Base-by-base conservation (phyloP, 768 basidiomycete genomes). In the Psilocybe cyanescens region DNA sequence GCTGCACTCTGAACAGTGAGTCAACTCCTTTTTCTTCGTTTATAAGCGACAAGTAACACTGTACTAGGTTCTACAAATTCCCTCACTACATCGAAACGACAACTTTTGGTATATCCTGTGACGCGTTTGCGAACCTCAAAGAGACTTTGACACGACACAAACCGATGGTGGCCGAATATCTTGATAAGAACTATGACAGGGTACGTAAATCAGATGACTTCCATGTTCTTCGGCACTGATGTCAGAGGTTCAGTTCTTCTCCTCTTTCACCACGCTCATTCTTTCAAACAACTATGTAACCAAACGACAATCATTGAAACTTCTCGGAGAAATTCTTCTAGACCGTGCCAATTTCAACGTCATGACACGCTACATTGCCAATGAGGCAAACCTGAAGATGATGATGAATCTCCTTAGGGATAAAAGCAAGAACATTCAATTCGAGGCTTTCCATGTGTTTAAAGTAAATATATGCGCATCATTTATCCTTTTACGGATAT, bases 401-500 rank as follows among this genome's bases (percentile, higher is more conserved):
- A 97, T 99, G 94, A 99, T 99, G 97, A 99, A 99, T 75, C 84
- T 99, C 58, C 81, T 99, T 58, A 86, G 96, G 63, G 95, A 98
- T 74, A 97, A 96, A 85, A 98, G 96, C 84, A 94, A 95, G 83
- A 99, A 99, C 75, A 99, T 99, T 49, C 97, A 99, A 75, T 99
- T 99, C 59, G 97, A 99, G 74, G 97, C 97, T 2, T 99, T 99
- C 78, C 97, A 99, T 70, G 97, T 99, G 41, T 99, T 99, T 86
- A 99, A 99, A 87, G 97, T 95, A 57, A n/a, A 84, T 65, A 44
- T 59, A 35, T 39, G 46, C 50, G 31, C 44, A 29, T 47, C 16
- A 17, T 45, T n/a, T 51, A 37, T 33, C 11, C 24, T 59, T 44
- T 14, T 45, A 35, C 28, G 39, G 44, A 37, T 58, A 49, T 55